These are phyloP conservation scores for Aspergillus heteromorphus DNA, from an alignment of 495 filamentous ascomycete species.

Conservation along the genomic window DNA sequence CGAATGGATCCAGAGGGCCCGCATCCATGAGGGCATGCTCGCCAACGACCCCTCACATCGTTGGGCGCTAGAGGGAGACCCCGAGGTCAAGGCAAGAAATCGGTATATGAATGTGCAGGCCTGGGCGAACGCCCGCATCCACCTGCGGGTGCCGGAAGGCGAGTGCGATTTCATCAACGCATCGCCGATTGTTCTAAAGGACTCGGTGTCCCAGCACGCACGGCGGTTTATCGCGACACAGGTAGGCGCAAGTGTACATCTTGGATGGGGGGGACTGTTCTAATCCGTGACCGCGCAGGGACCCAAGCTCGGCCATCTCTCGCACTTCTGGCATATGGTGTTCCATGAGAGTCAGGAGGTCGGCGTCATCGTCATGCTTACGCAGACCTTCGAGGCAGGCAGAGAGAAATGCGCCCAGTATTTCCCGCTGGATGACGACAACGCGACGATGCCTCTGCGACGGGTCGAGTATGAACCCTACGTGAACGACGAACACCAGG, in stretches of 20 bases:
- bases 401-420: slow-evolving; percentile 90
- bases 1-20: slow-evolving; percentile 41
- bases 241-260: slow-evolving; percentile 37
- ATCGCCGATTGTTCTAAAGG: slow-evolving; percentile 69
- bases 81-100: slow-evolving; percentile 56
- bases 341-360: slow-evolving; percentile 75
- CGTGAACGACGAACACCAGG: slow-evolving; percentile 21
- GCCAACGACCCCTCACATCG: slow-evolving; percentile 38
- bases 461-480: slow-evolving; percentile 40
- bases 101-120: slow-evolving; percentile 83
- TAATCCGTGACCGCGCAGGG: slow-evolving; percentile 47
- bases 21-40: slow-evolving; percentile 29
- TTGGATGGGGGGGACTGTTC: slow-evolving; percentile 1
- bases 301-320: slow-evolving; percentile 62
- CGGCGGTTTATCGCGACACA: slow-evolving; percentile 64
- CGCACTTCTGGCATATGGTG: slow-evolving; percentile 95
- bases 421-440: slow-evolving; percentile 60
- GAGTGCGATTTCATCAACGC: slow-evolving; percentile 94
- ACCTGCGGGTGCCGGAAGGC: slow-evolving; percentile 73
- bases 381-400: slow-evolving; percentile 76
- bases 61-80: slow-evolving; percentile 47
- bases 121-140: slow-evolving; percentile 79
- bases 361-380: slow-evolving; percentile 92
- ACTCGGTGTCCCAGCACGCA: slow-evolving; percentile 45
- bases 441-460: slow-evolving; percentile 57